Percentiles rank a stretch among this genome's conserved stretches.
Evolutionary conservation across 164 flowering plant species (phyloP).

Genomic region (Hamamelis virginiana): DNA sequence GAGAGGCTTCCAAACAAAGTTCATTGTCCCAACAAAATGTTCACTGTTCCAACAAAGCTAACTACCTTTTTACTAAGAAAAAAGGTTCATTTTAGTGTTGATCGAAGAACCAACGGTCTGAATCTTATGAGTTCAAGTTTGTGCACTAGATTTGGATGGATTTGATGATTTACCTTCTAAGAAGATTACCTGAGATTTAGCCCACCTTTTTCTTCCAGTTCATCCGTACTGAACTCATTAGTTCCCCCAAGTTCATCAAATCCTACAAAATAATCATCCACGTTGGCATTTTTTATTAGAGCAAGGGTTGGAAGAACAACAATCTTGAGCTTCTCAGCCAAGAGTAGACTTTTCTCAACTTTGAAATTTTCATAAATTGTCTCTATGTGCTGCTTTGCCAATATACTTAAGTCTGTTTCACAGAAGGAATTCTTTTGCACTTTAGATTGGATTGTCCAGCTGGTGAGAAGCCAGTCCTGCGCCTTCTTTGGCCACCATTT

Average conservation of each 20-base stretch:
- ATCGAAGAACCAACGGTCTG: too few relatives aligned
- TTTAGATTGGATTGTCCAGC: too few relatives aligned
- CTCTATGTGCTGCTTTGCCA: constrained; percentile 85
- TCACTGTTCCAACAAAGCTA: too few relatives aligned
- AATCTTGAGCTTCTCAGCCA: constrained; percentile 88
- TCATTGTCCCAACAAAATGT: too few relatives aligned
- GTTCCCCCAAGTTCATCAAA: constrained; percentile 90
- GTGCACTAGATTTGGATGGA: constrained; percentile 35
- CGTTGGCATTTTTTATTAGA: constrained; percentile 89
- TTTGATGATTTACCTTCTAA: constrained; percentile 77
- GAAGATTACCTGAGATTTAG: constrained; percentile 73
- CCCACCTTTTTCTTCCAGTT: constrained; percentile 86
- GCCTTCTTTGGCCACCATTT: too few relatives aligned
- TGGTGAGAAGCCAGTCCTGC: too few relatives aligned
- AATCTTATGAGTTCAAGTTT: constrained; percentile 60
- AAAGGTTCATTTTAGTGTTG: too few relatives aligned
- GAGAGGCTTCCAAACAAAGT: too few relatives aligned
- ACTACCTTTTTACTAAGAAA: too few relatives aligned
- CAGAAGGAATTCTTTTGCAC: too few relatives aligned
- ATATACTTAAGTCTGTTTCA: too few relatives aligned
- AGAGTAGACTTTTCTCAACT: constrained; percentile 92
- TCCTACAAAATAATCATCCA: constrained; percentile 97
- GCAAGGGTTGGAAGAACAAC: constrained; percentile 92
- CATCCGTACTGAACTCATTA: constrained; percentile 87
- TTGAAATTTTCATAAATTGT: constrained; percentile 89